Evolutionary conservation across 306 rosid species (phyloP).

Genomic region (Phaseolus lunatus): DNA sequence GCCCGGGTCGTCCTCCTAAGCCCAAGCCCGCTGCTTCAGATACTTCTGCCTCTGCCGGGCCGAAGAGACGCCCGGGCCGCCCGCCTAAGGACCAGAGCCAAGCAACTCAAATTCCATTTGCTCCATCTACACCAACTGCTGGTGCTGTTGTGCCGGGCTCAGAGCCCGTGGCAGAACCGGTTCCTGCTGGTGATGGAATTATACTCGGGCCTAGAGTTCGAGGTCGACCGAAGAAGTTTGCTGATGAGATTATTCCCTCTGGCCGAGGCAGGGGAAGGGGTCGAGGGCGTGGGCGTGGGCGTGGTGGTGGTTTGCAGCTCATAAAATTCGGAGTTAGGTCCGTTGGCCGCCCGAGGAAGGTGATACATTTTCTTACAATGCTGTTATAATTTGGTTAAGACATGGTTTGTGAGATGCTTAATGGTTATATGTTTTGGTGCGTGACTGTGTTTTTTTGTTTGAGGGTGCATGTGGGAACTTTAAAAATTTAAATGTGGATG

Average conservation of each 20-base stretch:
- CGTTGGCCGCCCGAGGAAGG: constrained; percentile 90
- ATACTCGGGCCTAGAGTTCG: constrained; percentile 48
- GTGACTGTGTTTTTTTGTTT: neutral
- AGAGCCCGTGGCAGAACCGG: neutral
- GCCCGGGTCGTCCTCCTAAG: constrained; percentile 68
- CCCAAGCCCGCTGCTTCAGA: constrained; percentile 23
- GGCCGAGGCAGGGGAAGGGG: constrained; percentile 16
- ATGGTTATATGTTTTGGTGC: neutral
- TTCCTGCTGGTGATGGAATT: neutral
- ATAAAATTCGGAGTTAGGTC: constrained; percentile 54
- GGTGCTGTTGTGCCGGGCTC: neutral
- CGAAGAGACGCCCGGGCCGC: constrained; percentile 73
- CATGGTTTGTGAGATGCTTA: neutral
- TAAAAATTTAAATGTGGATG: neutral
- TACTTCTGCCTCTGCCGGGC: neutral
- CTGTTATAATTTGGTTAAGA: neutral
- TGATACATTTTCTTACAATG: constrained; percentile 28
- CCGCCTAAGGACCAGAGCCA: constrained; percentile 64
- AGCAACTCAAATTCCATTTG: constrained; percentile 62
- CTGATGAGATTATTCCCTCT: neutral
- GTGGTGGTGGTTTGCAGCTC: constrained; percentile 3
- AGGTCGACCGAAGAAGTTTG: constrained; percentile 61
- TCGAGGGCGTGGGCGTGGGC: neutral
- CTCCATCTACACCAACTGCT: constrained; percentile 4
- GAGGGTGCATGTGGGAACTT: neutral